Conservation (phyloP, 768 basidiomycete genomes). For the Agrocybe praecox region DNA sequence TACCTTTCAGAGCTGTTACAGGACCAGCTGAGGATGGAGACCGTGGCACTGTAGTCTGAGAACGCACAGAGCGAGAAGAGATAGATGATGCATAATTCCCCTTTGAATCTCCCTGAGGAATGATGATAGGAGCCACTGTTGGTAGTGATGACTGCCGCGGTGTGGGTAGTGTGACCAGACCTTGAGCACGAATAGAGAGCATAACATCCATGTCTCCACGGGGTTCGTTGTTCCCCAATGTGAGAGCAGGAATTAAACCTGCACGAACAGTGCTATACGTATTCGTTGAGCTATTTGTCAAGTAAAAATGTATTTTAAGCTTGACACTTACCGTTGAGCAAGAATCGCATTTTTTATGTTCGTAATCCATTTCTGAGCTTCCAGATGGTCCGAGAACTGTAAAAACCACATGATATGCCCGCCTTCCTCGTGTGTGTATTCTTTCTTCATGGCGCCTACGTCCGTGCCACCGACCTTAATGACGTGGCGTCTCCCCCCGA, state of each 20-base stretch:
- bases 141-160: slow-evolving; percentile 16
- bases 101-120: slow-evolving; percentile 31
- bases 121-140: slow-evolving; percentile 23
- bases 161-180: slow-evolving; percentile 41
- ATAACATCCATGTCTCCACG: slow-evolving; percentile 84
- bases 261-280: slow-evolving; percentile 65
- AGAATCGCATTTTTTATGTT: slow-evolving; percentile 74
- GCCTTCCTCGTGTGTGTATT: slow-evolving; percentile 47
- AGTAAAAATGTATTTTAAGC: not conserved
- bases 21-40: slow-evolving; percentile 38
- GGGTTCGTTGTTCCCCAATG: slow-evolving; percentile 55
- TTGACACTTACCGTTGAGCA: slow-evolving; percentile 56
- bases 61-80: slow-evolving; percentile 45
- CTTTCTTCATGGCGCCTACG: slow-evolving; percentile 49
- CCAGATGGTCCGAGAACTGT: slow-evolving; percentile 60
- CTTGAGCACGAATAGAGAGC: slow-evolving; percentile 76
- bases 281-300: slow-evolving; percentile 4
- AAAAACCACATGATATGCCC: slow-evolving; percentile 70
- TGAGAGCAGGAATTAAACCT: slow-evolving; percentile 54
- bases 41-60: slow-evolving; percentile 42
- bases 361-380: slow-evolving; percentile 77
- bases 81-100: slow-evolving; percentile 49
- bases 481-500: slow-evolving; percentile 50
- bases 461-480: slow-evolving; percentile 72
- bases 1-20: slow-evolving; percentile 60